These are phyloP conservation scores for Solanum chacoense DNA, from an alignment of 305 asterid genomes.

Conservation along the genomic window DNA sequence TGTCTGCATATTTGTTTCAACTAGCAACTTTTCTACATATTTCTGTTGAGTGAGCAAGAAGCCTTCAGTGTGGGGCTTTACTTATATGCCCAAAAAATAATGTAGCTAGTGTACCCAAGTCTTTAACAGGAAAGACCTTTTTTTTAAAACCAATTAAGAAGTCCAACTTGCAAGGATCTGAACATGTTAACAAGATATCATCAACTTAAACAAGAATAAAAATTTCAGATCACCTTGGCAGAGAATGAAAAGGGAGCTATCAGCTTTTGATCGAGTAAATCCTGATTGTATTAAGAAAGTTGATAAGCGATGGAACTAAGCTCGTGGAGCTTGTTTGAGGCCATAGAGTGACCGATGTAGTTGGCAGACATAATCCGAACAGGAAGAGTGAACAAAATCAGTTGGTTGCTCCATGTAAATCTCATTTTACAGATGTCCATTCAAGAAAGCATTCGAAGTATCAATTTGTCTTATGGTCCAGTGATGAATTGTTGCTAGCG, in stretches of 20 bases:
- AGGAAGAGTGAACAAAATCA: not conserved
- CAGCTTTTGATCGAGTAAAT: not conserved
- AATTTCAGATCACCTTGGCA: not conserved
- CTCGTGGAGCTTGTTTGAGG: not conserved
- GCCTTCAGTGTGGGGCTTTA: not conserved
- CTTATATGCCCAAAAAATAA: not conserved
- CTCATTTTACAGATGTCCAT: not conserved
- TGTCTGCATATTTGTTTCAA: not conserved
- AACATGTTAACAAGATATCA: not conserved
- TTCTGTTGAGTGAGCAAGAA: not conserved
- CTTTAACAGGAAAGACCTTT: not conserved
- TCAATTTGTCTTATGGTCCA: not conserved
- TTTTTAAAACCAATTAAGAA: not conserved
- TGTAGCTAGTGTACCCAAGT: not conserved
- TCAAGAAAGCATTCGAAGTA: not conserved
- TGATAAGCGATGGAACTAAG: not conserved
- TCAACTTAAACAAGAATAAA: not conserved
- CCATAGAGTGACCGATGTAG: not conserved
- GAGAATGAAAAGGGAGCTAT: not conserved
- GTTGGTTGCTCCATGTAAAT: not conserved
- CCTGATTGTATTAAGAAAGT: not conserved
- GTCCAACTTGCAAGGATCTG: not conserved
- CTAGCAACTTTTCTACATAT: not conserved
- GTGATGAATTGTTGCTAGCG: not conserved
- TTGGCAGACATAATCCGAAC: not conserved